Conservation (phyloP, 176 grass and related monocot genomes). For the Avena sativa region DNA sequence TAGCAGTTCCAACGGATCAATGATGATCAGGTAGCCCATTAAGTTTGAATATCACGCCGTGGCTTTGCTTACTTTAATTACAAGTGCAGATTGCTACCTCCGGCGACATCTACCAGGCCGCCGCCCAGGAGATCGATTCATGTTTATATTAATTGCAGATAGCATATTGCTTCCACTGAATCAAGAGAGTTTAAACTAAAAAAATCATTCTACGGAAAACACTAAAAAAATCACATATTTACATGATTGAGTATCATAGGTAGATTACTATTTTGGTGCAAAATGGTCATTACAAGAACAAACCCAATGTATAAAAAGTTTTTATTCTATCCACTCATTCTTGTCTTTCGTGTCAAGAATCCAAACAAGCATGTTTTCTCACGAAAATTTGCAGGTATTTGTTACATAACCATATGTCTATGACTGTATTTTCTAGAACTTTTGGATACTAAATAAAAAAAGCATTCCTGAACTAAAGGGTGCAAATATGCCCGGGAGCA, state of each 20-base stretch:
- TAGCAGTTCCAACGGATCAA: not conserved
- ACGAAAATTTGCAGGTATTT: not conserved
- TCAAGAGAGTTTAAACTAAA: not conserved
- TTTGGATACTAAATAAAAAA: not conserved
- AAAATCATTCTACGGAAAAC: not conserved
- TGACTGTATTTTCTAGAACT: not conserved
- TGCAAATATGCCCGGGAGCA: not conserved
- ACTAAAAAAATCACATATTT: not conserved
- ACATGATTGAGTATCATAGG: not conserved
- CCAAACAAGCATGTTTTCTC: not conserved
- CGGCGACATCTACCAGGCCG: not conserved
- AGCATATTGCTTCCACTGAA: conserved; percentile 1
- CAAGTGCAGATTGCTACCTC: not conserved
- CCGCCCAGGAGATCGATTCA: not conserved
- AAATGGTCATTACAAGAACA: not conserved
- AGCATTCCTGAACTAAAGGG: not conserved
- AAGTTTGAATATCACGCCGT: not conserved
- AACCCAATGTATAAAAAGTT: not conserved
- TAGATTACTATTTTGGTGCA: not conserved
- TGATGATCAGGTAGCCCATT: not conserved
- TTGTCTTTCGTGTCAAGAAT: not conserved
- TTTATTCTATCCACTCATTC: not conserved
- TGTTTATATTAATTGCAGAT: not conserved
- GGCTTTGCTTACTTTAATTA: not conserved
- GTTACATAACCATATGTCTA: not conserved